phyloP scores from a whole-genome alignment of 306 rosid species.

The Urtica urens region DNA sequence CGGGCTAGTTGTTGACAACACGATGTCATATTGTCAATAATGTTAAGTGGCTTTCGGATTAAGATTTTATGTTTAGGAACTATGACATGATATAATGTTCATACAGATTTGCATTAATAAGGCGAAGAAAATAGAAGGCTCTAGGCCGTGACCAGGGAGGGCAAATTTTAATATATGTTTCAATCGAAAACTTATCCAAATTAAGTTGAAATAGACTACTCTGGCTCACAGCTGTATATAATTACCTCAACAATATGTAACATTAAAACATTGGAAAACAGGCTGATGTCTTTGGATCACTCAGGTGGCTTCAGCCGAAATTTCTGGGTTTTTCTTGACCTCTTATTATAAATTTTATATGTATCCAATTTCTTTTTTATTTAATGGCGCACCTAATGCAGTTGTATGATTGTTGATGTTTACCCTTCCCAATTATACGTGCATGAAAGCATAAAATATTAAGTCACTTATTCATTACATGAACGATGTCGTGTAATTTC shows the following conservation, averaged over 20 bases:
- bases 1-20: too few relatives aligned
- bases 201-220: conserved; percentile 1
- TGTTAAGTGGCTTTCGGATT: conserved; percentile 19
- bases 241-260: background rate
- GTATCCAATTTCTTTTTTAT: background rate
- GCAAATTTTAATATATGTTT: background rate
- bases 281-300: background rate
- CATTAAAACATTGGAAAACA: conserved; percentile 1
- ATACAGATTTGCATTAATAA: background rate
- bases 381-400: background rate
- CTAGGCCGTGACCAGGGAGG: background rate
- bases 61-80: conserved; percentile 1
- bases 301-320: background rate
- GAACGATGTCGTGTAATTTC: too few relatives aligned
- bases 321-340: background rate
- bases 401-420: background rate
- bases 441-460: background rate
- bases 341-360: too few relatives aligned
- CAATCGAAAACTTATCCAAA: background rate
- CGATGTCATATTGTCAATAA: conserved; percentile 22
- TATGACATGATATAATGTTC: background rate
- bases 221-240: conserved; percentile 1
- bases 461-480: background rate
- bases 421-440: background rate
- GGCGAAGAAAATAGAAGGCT: background rate